Evolutionary conservation across 345 rosid species (phyloP), one percentile per base, ranked within the genome.

Genomic region (Bruguiera parviflora): DNA sequence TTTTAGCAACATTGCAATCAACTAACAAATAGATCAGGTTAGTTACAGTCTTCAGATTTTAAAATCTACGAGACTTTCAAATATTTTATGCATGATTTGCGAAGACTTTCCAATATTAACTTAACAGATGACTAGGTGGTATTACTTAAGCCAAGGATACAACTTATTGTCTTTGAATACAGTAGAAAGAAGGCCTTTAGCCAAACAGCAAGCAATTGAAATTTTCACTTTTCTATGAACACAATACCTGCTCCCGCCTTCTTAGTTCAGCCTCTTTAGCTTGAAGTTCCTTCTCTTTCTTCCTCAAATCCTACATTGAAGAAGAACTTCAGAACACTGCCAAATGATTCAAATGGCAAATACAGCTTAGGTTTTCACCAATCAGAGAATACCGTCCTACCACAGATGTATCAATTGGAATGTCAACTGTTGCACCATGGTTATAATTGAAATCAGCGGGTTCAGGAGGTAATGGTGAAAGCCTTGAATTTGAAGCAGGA

Each of bases 391-490:
- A 47, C 27, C 52, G 19, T 19, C 61, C 35, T 64, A 73, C 73
- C 56, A 53, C 37, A 39, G 76, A n/a, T 64, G 77, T 53, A 72
- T 72, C 77, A 33, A 77, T 77, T 4, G 77, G 80, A 64, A 77
- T 77, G 71, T 77, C 80, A 64, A 77, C 76, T 13, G 73, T 77
- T 53, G 77, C 67, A 53, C 70, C 77, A 55, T 68, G 72, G 37
- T 72, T 64, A 64, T 72, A 77, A 64, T 64, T 68, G 37, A 77
- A 77, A 68, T 55, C 80, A 28, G 63, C 77, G 39, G 80, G 76
- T 53, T 77, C 80, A n/a, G 76, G 80, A 37, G 80, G 76, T 28
- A 77, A 76, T 25, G 80, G 80, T 21, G 80, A 77, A 22, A 68
- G 77, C 64, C 73, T 77, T 1, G 77, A 77, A 66, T 72, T 72